These are phyloP conservation scores for Smallanthus sonchifolius DNA, from an alignment of 129 eudicot species.

Conservation along the genomic window DNA sequence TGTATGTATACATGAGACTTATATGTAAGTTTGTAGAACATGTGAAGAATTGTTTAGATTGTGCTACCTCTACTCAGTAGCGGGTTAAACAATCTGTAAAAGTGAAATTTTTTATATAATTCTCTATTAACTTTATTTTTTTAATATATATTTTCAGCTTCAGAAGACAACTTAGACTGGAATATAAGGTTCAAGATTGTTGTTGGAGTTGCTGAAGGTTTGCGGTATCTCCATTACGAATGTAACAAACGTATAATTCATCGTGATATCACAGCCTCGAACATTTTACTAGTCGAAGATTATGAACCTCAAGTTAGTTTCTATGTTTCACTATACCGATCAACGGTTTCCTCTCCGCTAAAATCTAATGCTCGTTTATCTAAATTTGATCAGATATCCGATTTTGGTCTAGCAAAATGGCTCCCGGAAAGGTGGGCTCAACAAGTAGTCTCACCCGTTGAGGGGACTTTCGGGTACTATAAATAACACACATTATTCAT, in stretches of 20 bases:
- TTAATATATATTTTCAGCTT: conserved; percentile 22
- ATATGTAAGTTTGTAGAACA: neutral
- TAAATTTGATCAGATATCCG: conserved; percentile 54
- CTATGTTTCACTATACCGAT: neutral
- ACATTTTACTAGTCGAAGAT: conserved; percentile 57
- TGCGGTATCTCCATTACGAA: conserved; percentile 56
- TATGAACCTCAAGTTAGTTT: conserved; percentile 59
- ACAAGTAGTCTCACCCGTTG: conserved; percentile 69
- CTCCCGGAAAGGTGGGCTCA: conserved; percentile 74
- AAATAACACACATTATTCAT: neutral
- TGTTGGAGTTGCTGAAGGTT: conserved; percentile 64
- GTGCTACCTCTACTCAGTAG: no score
- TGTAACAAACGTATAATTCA: conserved; percentile 73
- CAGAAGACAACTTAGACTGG: conserved; percentile 49
- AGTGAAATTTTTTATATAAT: no score
- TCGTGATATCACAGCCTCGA: conserved; percentile 79
- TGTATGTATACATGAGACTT: no score
- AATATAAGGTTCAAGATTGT: conserved; percentile 56
- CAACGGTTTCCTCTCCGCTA: neutral
- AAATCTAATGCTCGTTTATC: neutral
- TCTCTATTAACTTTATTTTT: neutral
- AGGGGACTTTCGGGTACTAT: conserved; percentile 82
- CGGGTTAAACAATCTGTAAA: no score
- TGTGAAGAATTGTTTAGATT: neutral
- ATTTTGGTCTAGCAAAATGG: conserved; percentile 86